These are phyloP conservation scores for Nicotiana obtusifolia DNA, from an alignment of 257 asterid species.

Conservation along the genomic window DNA sequence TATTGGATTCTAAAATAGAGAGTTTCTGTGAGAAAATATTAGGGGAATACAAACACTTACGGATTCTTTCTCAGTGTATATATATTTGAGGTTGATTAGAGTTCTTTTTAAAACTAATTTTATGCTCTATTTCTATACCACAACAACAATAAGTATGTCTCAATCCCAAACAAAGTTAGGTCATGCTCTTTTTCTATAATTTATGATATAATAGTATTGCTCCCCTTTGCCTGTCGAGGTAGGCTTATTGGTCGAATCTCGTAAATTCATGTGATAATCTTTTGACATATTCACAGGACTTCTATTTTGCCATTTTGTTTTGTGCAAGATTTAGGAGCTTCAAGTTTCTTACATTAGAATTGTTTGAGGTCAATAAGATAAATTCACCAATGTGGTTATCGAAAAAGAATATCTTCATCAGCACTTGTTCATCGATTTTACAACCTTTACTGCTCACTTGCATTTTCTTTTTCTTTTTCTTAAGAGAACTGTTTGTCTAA, in stretches of 20 bases:
- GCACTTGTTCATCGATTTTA: neutral
- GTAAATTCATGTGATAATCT: neutral
- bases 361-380: neutral
- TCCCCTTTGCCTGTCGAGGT: neutral
- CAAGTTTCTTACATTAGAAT: neutral
- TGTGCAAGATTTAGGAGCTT: neutral
- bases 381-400: neutral
- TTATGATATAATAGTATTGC: neutral
- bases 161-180: neutral
- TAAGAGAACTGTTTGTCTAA: slow-evolving; percentile 1
- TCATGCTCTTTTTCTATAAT: neutral
- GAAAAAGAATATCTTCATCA: neutral
- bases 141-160: neutral
- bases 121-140: neutral
- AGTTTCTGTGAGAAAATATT: neutral
- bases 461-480: neutral
- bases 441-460: neutral
- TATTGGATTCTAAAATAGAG: neutral
- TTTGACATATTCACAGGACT: neutral
- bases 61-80: no score
- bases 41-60: no score
- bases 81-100: neutral
- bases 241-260: neutral
- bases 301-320: neutral
- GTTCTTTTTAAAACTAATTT: neutral